Evolutionary conservation across 345 rosid species (phyloP), one percentile per base, ranked within the genome.

Genomic region (Acer campestre): DNA sequence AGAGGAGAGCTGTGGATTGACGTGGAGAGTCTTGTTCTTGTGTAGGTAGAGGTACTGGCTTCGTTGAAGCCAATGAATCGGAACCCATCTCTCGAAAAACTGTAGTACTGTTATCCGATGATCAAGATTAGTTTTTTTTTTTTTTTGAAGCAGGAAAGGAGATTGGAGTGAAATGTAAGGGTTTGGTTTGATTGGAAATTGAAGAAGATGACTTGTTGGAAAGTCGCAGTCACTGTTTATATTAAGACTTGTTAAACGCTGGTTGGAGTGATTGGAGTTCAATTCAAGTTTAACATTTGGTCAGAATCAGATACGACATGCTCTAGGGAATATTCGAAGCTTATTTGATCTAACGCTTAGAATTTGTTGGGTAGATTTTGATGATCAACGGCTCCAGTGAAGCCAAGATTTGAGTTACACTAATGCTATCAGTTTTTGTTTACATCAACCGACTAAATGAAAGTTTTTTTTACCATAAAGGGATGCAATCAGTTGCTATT

Each of bases 1-100:
- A 68, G 79, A 93, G 94, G 46, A 93, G 93, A 68, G 98, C 83
- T 7, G 84, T 80, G 46, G 96, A 82, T 61, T 83, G 91, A 71
- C 67, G 84, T 18, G 81, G 66, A 18, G 85, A 82, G 53, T 91
- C 90, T 77, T 83, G 90, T 76, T 89, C 90, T 51, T 82, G 86
- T 64, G 76, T 56, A 31, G 84, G 73, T 6, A 77, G 46, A 0
- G 76, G 73, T 6, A 78, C 67, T 4, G 87, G 87, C 62, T 89
- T 89, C 59, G 86, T 80, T 48, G 85, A 61, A 10, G 84, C 71
- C 73, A 79, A 55, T 1, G 82, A 71, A 70, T 82, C 87, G 48
- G 89, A 72, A 63, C 76, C 88, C 93, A 84, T 89, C 49, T 29
- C 68, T 18, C 17, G 7, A 66, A 75, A 22, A 23, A 20, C 8